Conservation (phyloP, 768 basidiomycete species). For the Termitomyces sp. region DNA sequence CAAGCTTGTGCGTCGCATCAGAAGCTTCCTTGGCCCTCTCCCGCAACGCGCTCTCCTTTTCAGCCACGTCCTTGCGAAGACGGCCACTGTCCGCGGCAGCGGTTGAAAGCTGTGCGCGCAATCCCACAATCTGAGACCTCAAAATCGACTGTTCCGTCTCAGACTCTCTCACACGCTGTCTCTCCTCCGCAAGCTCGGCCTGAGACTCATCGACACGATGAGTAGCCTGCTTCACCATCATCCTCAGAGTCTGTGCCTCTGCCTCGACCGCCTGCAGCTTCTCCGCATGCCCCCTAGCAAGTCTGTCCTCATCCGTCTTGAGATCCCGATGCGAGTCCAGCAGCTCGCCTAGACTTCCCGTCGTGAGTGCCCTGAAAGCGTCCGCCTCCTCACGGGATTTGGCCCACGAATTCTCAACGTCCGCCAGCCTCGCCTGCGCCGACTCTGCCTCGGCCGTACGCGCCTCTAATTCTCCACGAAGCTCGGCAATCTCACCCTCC, state of each 20-base stretch:
- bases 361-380: slow-evolving; percentile 80
- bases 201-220: slow-evolving; percentile 69
- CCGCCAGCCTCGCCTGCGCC: slow-evolving; percentile 57
- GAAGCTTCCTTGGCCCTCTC: slow-evolving; percentile 62
- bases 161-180: slow-evolving; percentile 53
- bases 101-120: slow-evolving; percentile 68
- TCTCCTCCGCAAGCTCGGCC: slow-evolving; percentile 60
- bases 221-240: slow-evolving; percentile 74
- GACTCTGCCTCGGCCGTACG: slow-evolving; percentile 70
- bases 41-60: slow-evolving; percentile 58
- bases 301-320: slow-evolving; percentile 76
- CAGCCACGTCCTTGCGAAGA: slow-evolving; percentile 61
- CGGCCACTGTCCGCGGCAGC: slow-evolving; percentile 65
- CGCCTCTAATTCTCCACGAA: slow-evolving; percentile 77
- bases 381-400: slow-evolving; percentile 94
- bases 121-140: slow-evolving; percentile 66
- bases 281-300: slow-evolving; percentile 72
- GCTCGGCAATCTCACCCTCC: slow-evolving; percentile 72
- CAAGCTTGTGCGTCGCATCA: slow-evolving; percentile 68
- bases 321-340: slow-evolving; percentile 85
- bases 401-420: slow-evolving; percentile 87
- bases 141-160: slow-evolving; percentile 61
- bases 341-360: slow-evolving; percentile 78
- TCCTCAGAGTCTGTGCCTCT: slow-evolving; percentile 69
- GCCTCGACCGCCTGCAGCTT: slow-evolving; percentile 76